Conservation (phyloP, 306 rosid species). For the Adenanthera pavonina region DNA sequence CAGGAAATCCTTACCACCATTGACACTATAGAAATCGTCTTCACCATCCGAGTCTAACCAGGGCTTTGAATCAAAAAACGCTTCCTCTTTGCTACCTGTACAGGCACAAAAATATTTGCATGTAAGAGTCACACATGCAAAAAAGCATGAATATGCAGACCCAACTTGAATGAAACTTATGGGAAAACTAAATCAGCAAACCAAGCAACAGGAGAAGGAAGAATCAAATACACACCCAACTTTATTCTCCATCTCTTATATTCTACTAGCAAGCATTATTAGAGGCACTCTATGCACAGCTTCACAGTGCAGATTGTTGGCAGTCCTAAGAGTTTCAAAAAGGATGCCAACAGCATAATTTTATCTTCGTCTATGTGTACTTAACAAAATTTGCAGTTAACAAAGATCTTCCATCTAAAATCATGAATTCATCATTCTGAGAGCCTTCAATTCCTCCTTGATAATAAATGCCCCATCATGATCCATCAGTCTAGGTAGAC, state of each 20-base stretch:
- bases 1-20: constrained; percentile 78
- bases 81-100: constrained; percentile 84
- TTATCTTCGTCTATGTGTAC: constrained; percentile 11
- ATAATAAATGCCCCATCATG: constrained; percentile 32
- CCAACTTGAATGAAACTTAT: not conserved
- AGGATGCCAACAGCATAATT: constrained; percentile 1
- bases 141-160: not conserved
- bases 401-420: constrained; percentile 29
- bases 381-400: not conserved
- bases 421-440: constrained; percentile 18
- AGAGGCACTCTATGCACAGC: not conserved
- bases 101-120: constrained; percentile 19
- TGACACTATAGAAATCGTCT: constrained; percentile 87
- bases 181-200: not conserved
- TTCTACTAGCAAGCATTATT: constrained; percentile 6
- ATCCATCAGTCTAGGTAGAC: constrained; percentile 46
- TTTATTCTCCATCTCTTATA: not conserved
- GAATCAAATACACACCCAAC: not conserved
- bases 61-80: constrained; percentile 76
- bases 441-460: constrained; percentile 29
- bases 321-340: not conserved
- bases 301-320: not conserved
- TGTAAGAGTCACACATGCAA: constrained; percentile 8
- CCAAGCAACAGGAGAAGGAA: not conserved
- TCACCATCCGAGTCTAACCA: constrained; percentile 97